Percentiles rank a stretch among this genome's conserved stretches.
Conservation (phyloP, 179 eudicot genomes). For the Pouteria campechiana region DNA sequence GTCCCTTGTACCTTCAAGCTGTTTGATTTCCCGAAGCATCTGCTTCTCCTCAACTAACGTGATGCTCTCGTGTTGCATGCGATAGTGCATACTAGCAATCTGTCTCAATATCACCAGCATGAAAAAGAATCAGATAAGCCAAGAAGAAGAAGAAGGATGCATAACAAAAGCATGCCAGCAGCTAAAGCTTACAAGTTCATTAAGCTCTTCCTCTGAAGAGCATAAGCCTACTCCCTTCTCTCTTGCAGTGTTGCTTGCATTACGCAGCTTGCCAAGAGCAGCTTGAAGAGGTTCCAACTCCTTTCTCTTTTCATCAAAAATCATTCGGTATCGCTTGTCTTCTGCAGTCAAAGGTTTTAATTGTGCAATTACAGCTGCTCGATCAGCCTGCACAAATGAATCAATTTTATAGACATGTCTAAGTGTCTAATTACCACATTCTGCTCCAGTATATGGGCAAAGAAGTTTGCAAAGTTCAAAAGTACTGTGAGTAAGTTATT, state of each 20-base stretch:
- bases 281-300: slow-evolving; percentile 67
- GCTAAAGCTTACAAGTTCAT: slow-evolving; percentile 40
- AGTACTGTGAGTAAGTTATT: no score
- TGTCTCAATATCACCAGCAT: slow-evolving; percentile 8
- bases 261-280: slow-evolving; percentile 67
- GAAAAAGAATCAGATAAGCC: not conserved
- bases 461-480: no score
- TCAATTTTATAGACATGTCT: no score
- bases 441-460: no score
- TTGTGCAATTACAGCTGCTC: slow-evolving; percentile 30
- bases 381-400: slow-evolving; percentile 28
- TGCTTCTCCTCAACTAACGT: slow-evolving; percentile 84
- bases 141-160: no score
- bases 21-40: slow-evolving; percentile 69
- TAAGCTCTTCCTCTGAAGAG: slow-evolving; percentile 74
- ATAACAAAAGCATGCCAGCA: no score
- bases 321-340: slow-evolving; percentile 28
- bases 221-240: slow-evolving; percentile 49
- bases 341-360: slow-evolving; percentile 33
- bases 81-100: slow-evolving; percentile 69
- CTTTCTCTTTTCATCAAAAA: slow-evolving; percentile 54
- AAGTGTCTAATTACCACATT: no score
- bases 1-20: slow-evolving; percentile 76
- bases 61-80: slow-evolving; percentile 78
- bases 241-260: slow-evolving; percentile 22